Evolutionary conservation across 192 early-diverging fungal genomes (phyloP), one percentile per base, ranked within the genome.

Genomic region (Podila epicladia): DNA sequence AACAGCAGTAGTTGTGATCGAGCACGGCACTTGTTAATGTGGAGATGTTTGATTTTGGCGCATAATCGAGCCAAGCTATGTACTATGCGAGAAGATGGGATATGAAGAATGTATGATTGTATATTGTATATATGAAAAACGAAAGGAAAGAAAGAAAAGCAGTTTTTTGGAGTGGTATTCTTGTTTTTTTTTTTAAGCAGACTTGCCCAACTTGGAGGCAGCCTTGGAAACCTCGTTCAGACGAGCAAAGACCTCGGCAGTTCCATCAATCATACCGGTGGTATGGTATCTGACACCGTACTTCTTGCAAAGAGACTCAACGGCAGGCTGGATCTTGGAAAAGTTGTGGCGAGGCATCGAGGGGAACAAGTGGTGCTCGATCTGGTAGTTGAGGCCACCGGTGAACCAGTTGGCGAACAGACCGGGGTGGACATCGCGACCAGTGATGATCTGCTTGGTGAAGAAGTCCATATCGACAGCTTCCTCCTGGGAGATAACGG

Each of bases 331-430:
- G 24, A 92, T 82, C 75, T 89, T 86, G 57, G 74, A 71, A 67
- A 93, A 88, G 77, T 86, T 86, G 82, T 95, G 92, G 38, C 94
- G 89, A 15, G 94, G 94, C 67, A 95, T 87, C 41, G 84, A 88
- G 9, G 94, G 93, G 89, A 95, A 95, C 75, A 94, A 64, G 75
- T 95, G 94, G 86, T 95, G 94, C 82, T 95, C 93, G 67, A 95
- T 94, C 75, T 95, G 94, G 86, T 87, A 93, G 88, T 94, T 95
- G 63, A 94, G 84, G 59, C 93, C 93, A 41, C 93, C 93, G 12
- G 88, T 91, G 83, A 95, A 94, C 94, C 94, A 95, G 84, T 95
- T 88, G 57, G 84, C 84, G 68, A 95, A 88, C 17, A 82, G 48
- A 74, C 69, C 73, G 11, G 88, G 73, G 62, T 76, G 72, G 24